Base-by-base conservation (phyloP, 257 asterid species). In the Plantago major region DNA sequence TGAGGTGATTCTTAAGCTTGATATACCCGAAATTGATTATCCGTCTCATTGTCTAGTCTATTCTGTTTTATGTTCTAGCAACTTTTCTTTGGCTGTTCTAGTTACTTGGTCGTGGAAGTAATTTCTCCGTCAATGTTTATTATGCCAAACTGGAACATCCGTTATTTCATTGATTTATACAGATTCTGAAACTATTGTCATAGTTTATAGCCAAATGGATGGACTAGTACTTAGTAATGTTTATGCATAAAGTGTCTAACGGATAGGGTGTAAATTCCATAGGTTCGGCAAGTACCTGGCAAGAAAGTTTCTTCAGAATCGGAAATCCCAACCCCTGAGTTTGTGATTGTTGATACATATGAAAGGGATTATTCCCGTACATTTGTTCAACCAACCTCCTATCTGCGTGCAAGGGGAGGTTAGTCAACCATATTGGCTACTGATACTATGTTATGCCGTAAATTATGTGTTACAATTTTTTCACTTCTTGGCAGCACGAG, bases 331-430 rank as follows among this genome's bases (percentile, higher is more conserved):
- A 93, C 89, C 67, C 99, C 99, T 18, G 89, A 93, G 77, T 93
- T 77, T 55, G 85, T 87, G 72, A 74, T 84, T 65, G 99, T 89
- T 60, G 97, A 89, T 73, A 89, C 99, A 49, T 93, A 89, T 69
- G 97, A 87, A 74, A 87, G 96, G 77, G 99, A 93, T 71, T 93
- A 93, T 78, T 85, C 96, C 0, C 91, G 86, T 63, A 89, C 95
- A 43, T 93, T 93, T 75, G 65, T 50, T 58, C 99, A 92, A 68
- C 89, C 97, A 12, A 80, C 95, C 57, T 86, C 99, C 0, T 92
- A 92, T 67, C 78, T 92, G 74, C 96, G 90, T 62, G 96, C 96
- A 46, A 84, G 99, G 71, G 99, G 97, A 77, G 96, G 99, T 92
- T 40, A 75, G 83, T 30, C 46, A 33, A 46, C 45, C 61, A 43